Evolutionary conservation across 257 asterid genomes (phyloP), one percentile per base, ranked within the genome.

Genomic region (Solanum corneliomulleri): DNA sequence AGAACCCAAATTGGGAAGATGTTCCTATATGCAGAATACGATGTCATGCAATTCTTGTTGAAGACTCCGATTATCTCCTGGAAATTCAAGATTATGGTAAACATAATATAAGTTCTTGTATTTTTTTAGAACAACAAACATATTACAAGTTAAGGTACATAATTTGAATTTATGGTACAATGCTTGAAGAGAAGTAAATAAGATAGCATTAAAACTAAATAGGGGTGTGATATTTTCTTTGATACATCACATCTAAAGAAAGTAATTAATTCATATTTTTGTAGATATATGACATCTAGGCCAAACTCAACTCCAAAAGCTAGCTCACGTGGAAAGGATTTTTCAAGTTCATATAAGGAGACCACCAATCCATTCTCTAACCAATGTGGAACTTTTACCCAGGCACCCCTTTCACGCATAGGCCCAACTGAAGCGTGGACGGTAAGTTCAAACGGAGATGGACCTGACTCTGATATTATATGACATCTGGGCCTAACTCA

Each of bases 11-110:
- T 27, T 27, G 27, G 27, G 27, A 27, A 27, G 60, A 86, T 80
- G 80, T 86, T 86, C 80, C 80, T 86, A 83, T 78, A 86, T 86
- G 85, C 66, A 35, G 80, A 88, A 42, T 86, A 88, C 27, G 87
- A 88, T 64, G 83, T 35, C 89, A 82, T 88, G 80, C 83, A 77
- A 58, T 75, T 86, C 85, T 75, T 86, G n/a, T 29, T 47, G 85
- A 86, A 75, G 21, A 74, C 88, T 4, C 85, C 85, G 42, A 21
- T 37, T 25, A 86, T 52, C 66, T 86, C 88, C 85, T 86, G 76
- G 2, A 75, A 75, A 37, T 75, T 75, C 45, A 75, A 37, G 20
- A 72, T 72, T 74, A 71, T 37, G 82, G 52, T 52, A 74, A 74
- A 74, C 9, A 6, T 39, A 74, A 21, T 31, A 33, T 18, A 70